These are phyloP conservation scores for Melaleuca quinquenervia DNA, from an alignment of 345 rosid species.

Conservation along the genomic window DNA sequence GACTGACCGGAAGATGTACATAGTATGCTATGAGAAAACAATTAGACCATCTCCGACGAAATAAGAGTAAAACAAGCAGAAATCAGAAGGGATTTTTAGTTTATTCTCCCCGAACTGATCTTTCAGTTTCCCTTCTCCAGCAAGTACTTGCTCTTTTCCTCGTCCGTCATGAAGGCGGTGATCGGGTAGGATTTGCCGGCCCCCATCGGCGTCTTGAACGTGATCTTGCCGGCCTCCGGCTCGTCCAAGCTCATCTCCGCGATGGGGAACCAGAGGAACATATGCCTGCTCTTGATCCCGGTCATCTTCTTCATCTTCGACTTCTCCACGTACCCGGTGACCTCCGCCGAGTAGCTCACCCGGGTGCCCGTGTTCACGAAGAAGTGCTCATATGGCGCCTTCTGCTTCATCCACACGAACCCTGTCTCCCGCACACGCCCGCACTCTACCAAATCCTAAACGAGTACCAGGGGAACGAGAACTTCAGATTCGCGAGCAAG, in stretches of 20 bases:
- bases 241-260: conserved; percentile 68
- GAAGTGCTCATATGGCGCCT: conserved; percentile 69
- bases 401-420: conserved; percentile 87
- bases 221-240: conserved; percentile 28
- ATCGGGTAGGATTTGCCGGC: conserved; percentile 67
- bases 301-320: conserved; percentile 84
- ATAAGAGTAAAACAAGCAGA: background rate
- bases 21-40: background rate
- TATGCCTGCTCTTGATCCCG: conserved; percentile 81
- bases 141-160: conserved; percentile 38
- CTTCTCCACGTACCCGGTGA: conserved; percentile 76
- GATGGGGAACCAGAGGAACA: conserved; percentile 83
- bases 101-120: background rate
- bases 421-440: conserved; percentile 76
- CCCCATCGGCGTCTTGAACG: conserved; percentile 89
- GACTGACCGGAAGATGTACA: background rate
- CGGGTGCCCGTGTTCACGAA: conserved; percentile 44
- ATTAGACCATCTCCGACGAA: background rate
- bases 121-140: background rate
- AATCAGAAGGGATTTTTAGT: background rate
- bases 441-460: conserved; percentile 65
- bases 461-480: background rate
- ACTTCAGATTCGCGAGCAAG: background rate
- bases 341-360: conserved; percentile 62
- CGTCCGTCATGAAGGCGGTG: conserved; percentile 64